Evolutionary conservation across 169 alveolate species (phyloP).

Genomic region (Cyclospora cayetanensis): DNA sequence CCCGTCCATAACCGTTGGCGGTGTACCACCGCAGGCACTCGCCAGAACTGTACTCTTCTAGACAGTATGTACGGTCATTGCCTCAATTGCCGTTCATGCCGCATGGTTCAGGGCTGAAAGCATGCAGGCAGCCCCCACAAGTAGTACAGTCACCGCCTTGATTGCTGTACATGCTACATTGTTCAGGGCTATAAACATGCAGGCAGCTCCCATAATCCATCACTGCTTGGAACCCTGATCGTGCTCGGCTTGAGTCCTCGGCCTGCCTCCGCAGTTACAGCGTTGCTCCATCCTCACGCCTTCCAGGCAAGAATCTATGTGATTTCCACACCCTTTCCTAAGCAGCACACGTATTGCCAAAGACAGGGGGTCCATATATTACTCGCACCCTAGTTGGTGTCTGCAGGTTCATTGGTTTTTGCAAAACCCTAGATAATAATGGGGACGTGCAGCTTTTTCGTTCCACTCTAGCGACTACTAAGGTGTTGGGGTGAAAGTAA

Average conservation of each 20-base stretch:
- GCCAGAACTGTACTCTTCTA: too few relatives aligned
- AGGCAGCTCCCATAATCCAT: too few relatives aligned
- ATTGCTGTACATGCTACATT: too few relatives aligned
- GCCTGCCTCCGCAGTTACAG: conserved; percentile 7
- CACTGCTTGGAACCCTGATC: not conserved
- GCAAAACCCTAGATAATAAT: not conserved
- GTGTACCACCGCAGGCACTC: too few relatives aligned
- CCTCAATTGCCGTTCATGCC: too few relatives aligned
- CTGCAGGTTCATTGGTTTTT: not conserved
- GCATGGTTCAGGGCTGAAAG: too few relatives aligned
- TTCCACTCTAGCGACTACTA: not conserved
- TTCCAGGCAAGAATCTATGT: not conserved
- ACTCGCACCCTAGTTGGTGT: too few relatives aligned
- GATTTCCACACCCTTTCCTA: conserved; percentile 37
- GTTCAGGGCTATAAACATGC: too few relatives aligned
- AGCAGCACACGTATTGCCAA: not conserved
- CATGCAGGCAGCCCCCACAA: too few relatives aligned
- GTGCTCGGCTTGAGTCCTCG: conserved; percentile 18
- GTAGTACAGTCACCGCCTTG: too few relatives aligned
- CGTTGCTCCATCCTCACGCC: conserved; percentile 21
- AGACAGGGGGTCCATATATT: not conserved
- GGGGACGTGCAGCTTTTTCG: not conserved
- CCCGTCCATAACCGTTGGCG: too few relatives aligned
- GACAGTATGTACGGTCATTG: too few relatives aligned
- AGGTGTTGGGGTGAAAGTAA: not conserved